These are phyloP conservation scores for Whalleya microplaca DNA, from an alignment of 2,329 filamentous ascomycete genomes.

Conservation along the genomic window DNA sequence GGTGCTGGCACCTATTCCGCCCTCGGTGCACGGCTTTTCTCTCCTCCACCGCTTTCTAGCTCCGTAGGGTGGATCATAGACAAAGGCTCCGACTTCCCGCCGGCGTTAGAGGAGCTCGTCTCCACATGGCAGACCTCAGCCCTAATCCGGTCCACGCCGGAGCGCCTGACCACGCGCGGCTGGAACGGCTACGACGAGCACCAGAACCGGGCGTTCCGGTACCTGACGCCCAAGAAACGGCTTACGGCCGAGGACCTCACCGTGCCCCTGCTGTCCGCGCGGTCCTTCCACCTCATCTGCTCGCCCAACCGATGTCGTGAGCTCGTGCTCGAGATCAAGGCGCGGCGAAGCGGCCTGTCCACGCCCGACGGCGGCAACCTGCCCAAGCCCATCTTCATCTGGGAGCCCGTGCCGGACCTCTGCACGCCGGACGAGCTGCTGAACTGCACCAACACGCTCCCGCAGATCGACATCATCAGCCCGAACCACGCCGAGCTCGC, in stretches of 20 bases:
- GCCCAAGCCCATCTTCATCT: constrained; percentile 76
- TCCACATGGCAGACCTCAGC: constrained; percentile 76
- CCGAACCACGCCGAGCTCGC: constrained; percentile 93
- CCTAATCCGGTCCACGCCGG: constrained; percentile 66
- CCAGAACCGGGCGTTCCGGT: constrained; percentile 78
- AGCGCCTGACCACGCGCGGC: constrained; percentile 80
- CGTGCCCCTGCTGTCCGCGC: constrained; percentile 67
- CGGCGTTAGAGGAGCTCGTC: constrained; percentile 64
- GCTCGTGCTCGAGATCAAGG: constrained; percentile 72
- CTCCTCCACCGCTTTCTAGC: constrained; percentile 66
- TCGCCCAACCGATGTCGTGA: constrained; percentile 76
- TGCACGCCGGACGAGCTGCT: constrained; percentile 73
- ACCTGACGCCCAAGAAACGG: constrained; percentile 83
- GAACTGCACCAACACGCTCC: constrained; percentile 66
- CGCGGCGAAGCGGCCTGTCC: constrained; percentile 51
- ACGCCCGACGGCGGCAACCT: constrained; percentile 28
- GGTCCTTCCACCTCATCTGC: constrained; percentile 87
- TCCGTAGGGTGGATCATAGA: constrained; percentile 91
- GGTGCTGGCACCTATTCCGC: constrained; percentile 88
- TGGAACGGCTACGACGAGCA: constrained; percentile 88
- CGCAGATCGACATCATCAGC: constrained; percentile 65
- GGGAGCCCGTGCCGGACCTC: constrained; percentile 92
- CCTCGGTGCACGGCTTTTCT: constrained; percentile 86
- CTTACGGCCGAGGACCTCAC: constrained; percentile 75
- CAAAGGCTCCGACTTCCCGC: constrained; percentile 84